Conservation (phyloP, 208 protist genomes). For the Zelonia costaricensis region DNA sequence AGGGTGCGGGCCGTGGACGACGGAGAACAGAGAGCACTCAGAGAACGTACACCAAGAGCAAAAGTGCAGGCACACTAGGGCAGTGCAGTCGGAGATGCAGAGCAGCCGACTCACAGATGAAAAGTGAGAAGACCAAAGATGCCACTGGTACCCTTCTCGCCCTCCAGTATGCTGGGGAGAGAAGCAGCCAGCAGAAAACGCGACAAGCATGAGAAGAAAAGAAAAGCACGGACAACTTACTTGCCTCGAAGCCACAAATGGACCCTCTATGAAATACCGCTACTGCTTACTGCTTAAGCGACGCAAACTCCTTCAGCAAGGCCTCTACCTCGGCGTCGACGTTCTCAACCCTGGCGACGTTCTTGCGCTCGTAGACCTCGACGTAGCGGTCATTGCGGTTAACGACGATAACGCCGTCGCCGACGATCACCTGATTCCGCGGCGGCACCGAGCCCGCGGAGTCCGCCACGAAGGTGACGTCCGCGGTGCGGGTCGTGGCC, state of each 20-base stretch:
- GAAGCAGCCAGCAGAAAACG: not conserved
- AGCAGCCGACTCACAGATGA: no score
- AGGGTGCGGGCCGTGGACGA: no score
- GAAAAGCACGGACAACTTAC: not conserved
- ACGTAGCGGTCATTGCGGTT: constrained; percentile 63
- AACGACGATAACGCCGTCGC: constrained; percentile 58
- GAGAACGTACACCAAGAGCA: no score
- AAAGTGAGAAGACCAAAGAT: no score
- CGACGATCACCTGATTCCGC: constrained; percentile 40
- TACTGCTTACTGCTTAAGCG: constrained; percentile 1
- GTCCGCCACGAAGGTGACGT: constrained; percentile 17
- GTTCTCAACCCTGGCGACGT: constrained; percentile 32
- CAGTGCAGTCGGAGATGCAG: no score
- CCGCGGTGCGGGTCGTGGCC: not conserved
- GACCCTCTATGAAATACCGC: not conserved
- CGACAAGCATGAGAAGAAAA: not conserved
- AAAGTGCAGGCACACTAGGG: no score
- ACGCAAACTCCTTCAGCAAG: constrained; percentile 39
- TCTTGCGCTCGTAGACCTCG: constrained; percentile 63
- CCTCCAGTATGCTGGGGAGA: no score
- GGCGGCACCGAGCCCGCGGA: constrained; percentile 6
- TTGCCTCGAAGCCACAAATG: not conserved
- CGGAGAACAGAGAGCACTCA: no score
- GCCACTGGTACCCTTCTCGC: no score
- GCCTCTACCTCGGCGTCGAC: constrained; percentile 40